Evolutionary conservation across 495 filamentous ascomycete genomes (phyloP).

Genomic region (Friedmanniomyces endolithicus): DNA sequence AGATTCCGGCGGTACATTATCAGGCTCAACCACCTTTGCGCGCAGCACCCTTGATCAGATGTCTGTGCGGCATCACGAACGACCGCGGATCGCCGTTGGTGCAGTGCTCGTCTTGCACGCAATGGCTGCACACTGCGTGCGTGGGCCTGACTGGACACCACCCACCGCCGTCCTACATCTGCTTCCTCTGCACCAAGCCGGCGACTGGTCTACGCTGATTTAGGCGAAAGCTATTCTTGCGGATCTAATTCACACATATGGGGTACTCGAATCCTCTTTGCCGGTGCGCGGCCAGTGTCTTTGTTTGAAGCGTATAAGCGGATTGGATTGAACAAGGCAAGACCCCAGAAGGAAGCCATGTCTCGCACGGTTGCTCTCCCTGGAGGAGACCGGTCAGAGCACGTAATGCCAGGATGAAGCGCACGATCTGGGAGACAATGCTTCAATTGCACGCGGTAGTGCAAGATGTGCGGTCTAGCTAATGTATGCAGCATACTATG

Average conservation of each 20-base stretch:
- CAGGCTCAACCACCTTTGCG: background rate
- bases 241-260: no score
- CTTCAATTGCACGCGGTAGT: background rate
- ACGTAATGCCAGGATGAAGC: no score
- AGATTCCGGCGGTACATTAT: conserved; percentile 21
- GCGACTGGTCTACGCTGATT: background rate
- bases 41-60: conserved; percentile 44
- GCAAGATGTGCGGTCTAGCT: background rate
- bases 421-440: no score
- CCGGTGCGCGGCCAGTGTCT: no score
- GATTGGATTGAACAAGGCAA: background rate
- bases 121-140: conserved; percentile 74
- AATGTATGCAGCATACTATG: background rate
- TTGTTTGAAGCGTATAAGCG: background rate
- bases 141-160: conserved; percentile 40
- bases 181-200: conserved; percentile 17
- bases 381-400: no score
- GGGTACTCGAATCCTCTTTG: no score
- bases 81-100: conserved; percentile 64
- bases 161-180: conserved; percentile 6
- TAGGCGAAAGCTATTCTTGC: no score
- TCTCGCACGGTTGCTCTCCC: no score
- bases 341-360: no score
- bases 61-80: conserved; percentile 56
- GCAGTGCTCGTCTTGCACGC: conserved; percentile 78